Evolutionary conservation across 2,329 filamentous ascomycete genomes (phyloP).

Genomic region (Aureobasidium uvarum): DNA sequence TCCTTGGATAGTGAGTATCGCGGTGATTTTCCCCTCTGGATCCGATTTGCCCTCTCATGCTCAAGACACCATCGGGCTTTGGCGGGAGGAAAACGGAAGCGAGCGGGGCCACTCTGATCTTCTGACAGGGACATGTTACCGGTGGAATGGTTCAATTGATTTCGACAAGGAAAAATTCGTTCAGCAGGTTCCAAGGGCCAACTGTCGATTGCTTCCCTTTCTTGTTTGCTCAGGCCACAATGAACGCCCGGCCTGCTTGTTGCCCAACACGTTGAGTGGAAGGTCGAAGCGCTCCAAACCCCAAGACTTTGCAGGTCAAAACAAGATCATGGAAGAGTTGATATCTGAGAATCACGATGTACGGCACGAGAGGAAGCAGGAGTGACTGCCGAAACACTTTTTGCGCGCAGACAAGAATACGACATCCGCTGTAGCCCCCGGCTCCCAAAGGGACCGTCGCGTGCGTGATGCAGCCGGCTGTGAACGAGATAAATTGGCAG

Average conservation of each 20-base stretch:
- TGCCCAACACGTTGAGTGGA: not conserved
- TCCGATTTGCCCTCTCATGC: too few species aligned
- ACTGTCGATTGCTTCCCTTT: not conserved
- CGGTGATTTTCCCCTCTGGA: not conserved
- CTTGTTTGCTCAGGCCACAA: constrained; percentile 10
- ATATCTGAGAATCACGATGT: not conserved
- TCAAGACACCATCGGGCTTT: not conserved
- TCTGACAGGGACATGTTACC: constrained; percentile 9
- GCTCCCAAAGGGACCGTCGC: not conserved
- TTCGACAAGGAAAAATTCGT: not conserved
- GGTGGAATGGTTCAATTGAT: constrained; percentile 7
- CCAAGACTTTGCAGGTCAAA: not conserved
- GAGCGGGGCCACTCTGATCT: not conserved
- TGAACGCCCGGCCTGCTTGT: not conserved
- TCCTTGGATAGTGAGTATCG: not conserved
- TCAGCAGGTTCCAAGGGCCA: not conserved
- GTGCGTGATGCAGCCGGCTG: constrained; percentile 20
- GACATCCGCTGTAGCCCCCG: not conserved
- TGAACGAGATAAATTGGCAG: constrained; percentile 4
- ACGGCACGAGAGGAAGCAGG: not conserved
- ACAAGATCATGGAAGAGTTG: not conserved
- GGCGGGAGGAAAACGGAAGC: not conserved
- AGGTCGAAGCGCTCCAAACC: not conserved
- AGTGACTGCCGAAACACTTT: constrained; percentile 13
- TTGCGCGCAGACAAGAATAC: not conserved